Conservation (phyloP, 164 flowering plant genomes). For the Piper betle region DNA sequence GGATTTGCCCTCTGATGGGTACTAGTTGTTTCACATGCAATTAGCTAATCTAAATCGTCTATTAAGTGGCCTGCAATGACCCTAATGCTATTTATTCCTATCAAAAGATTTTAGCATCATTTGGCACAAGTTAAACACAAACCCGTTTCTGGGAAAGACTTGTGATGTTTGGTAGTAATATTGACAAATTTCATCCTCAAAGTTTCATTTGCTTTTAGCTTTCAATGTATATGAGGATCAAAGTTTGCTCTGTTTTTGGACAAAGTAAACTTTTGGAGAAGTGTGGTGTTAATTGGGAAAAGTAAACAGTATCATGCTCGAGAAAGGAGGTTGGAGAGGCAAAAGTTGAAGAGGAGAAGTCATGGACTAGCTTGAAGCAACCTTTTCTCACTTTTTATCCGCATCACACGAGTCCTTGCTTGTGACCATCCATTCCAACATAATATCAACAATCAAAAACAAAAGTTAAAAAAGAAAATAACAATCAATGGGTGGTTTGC, state of each 20-base stretch:
- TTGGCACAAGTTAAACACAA: no score
- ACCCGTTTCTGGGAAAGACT: no score
- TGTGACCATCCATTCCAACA: neutral
- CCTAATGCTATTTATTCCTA: no score
- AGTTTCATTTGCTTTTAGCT: no score
- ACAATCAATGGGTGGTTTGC: neutral
- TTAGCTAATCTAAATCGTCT: no score
- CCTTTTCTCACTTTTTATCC: neutral
- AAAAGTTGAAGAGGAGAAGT: neutral
- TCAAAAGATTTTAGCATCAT: no score
- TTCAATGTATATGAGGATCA: no score
- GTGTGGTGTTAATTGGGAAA: neutral
- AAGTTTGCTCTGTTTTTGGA: neutral
- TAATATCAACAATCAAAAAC: neutral
- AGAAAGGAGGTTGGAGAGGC: neutral
- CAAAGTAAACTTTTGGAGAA: neutral
- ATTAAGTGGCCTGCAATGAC: no score
- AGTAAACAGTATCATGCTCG: neutral
- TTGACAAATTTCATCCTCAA: no score
- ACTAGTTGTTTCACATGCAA: slow-evolving; percentile 10
- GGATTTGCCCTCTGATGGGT: no score
- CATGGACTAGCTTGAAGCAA: slow-evolving; percentile 10
- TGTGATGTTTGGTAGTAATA: no score
- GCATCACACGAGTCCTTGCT: neutral
- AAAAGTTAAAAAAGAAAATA: no score